A percentile compares a stretch with the other conserved stretches of the same genome.
These are phyloP conservation scores for Firmiana major DNA, from an alignment of 345 rosid species.

Conservation along the genomic window DNA sequence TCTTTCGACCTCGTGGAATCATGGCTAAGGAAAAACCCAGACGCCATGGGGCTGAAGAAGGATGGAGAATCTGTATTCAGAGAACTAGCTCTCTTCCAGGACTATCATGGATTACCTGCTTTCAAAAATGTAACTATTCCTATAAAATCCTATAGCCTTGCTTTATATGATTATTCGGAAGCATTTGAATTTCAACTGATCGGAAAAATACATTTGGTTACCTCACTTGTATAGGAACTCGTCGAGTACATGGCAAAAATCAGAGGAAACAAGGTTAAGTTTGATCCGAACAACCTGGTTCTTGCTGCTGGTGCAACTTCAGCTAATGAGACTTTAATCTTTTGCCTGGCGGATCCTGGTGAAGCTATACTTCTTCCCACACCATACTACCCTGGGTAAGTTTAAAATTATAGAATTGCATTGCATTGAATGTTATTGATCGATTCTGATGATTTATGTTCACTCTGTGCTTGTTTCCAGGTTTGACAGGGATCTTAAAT, in stretches of 20 bases:
- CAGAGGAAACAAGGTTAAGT: slow-evolving; percentile 65
- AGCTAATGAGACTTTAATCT: slow-evolving; percentile 85
- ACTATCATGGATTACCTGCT: slow-evolving; percentile 76
- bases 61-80: slow-evolving; percentile 53
- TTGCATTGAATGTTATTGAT: background rate
- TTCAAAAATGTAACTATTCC: slow-evolving; percentile 54
- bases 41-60: slow-evolving; percentile 44
- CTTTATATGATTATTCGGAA: too few relatives aligned
- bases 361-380: slow-evolving; percentile 91
- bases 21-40: slow-evolving; percentile 66
- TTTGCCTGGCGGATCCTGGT: slow-evolving; percentile 79
- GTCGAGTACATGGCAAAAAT: slow-evolving; percentile 60
- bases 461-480: slow-evolving; percentile 21
- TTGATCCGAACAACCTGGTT: slow-evolving; percentile 59
- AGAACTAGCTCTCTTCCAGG: slow-evolving; percentile 84
- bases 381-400: slow-evolving; percentile 88
- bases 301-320: slow-evolving; percentile 93
- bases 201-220: background rate
- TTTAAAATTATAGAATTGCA: background rate
- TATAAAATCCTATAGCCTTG: too few relatives aligned
- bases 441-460: background rate
- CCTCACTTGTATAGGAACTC: slow-evolving; percentile 37
- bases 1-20: slow-evolving; percentile 66
- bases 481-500: slow-evolving; percentile 80
- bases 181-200: background rate